Percentiles rank a stretch among this genome's conserved stretches.
Conservation (phyloP, 306 rosid genomes). For the Vachellia pachyceras region DNA sequence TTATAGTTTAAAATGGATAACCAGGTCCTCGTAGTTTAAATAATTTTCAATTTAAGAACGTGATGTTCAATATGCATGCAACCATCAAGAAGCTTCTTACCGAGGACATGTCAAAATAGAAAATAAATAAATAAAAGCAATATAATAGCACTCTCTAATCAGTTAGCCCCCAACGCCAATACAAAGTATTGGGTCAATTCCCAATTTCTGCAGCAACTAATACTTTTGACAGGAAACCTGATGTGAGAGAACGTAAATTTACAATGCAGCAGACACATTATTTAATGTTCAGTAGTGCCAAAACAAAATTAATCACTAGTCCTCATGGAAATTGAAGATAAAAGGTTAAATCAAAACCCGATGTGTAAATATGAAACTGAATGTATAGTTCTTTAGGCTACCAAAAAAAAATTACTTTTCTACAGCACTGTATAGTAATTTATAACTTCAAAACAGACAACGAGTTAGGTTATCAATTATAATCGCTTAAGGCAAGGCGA, state of each 20-base stretch:
- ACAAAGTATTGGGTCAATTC: constrained; percentile 8
- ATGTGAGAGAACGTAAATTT: background rate
- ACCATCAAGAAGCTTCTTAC: background rate
- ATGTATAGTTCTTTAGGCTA: background rate
- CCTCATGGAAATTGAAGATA: background rate
- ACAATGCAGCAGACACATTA: background rate
- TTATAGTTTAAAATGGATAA: background rate
- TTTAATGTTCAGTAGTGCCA: background rate
- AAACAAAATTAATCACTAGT: background rate
- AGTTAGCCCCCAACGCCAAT: background rate
- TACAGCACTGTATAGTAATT: background rate
- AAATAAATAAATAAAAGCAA: background rate
- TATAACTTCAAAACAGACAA: background rate
- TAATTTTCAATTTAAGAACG: background rate
- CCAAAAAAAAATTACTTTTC: background rate
- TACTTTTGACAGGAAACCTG: background rate
- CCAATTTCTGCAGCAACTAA: background rate
- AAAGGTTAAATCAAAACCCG: background rate
- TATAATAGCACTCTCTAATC: background rate
- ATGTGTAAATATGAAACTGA: background rate
- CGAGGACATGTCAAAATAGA: background rate
- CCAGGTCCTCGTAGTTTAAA: background rate
- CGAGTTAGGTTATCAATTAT: background rate
- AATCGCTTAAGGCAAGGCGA: background rate
- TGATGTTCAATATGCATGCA: background rate